These are phyloP conservation scores for Debaryomyces fabryi DNA, from an alignment of 1,139 yeast species.

Conservation along the genomic window DNA sequence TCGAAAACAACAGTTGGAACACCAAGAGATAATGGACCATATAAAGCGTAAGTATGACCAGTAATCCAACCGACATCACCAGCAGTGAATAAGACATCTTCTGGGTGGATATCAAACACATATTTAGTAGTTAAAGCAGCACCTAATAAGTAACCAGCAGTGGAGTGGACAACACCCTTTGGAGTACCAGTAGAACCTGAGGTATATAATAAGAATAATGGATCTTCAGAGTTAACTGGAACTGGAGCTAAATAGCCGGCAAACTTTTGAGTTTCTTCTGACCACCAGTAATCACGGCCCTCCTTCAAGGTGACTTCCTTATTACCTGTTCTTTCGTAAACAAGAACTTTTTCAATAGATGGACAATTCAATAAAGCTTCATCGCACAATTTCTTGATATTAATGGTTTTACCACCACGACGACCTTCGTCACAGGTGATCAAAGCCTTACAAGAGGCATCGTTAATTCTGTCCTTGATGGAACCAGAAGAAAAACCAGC, in stretches of 20 bases:
- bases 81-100: conserved; percentile 91
- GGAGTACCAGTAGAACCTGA: conserved; percentile 98
- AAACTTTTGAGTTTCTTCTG: conserved; percentile 78
- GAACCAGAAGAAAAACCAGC: conserved; percentile 98
- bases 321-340: conserved; percentile 83
- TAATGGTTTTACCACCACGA: conserved; percentile 92
- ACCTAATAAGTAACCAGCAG: conserved; percentile 92
- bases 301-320: conserved; percentile 64
- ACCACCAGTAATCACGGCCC: conserved; percentile 95
- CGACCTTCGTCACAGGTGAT: conserved; percentile 96
- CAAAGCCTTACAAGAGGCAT: conserved; percentile 85
- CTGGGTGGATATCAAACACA: conserved; percentile 87
- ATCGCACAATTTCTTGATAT: conserved; percentile 92
- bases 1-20: conserved; percentile 91
- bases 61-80: conserved; percentile 99
- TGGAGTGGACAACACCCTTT: conserved; percentile 95
- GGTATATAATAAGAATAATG: conserved; percentile 88
- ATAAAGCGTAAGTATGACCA: conserved; percentile 94
- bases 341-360: conserved; percentile 78
- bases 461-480: conserved; percentile 84
- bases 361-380: conserved; percentile 85
- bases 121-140: conserved; percentile 94
- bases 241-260: conserved; percentile 87
- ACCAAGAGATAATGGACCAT: conserved; percentile 90
- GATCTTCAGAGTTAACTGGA: conserved; percentile 89